Evolutionary conservation across 1,284 basidiomycete species (phyloP).

Genomic region (Sphaerobolus stellatus): DNA sequence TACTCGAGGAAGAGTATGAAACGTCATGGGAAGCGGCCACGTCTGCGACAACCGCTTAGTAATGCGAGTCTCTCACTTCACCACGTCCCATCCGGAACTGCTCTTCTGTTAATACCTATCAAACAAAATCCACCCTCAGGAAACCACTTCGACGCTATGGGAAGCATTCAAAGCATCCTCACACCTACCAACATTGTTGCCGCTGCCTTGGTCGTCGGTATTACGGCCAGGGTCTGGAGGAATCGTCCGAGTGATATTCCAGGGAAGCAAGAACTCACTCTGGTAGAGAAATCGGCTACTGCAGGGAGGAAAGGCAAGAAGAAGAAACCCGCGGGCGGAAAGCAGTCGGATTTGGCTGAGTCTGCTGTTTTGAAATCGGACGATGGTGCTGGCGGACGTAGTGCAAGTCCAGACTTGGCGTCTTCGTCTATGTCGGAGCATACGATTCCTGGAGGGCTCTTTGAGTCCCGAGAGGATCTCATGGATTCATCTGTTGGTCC

Average conservation of each 20-base stretch:
- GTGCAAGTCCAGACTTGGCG: too few species aligned
- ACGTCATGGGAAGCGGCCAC: not conserved
- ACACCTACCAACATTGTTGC: conserved; percentile 42
- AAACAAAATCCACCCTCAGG: too few species aligned
- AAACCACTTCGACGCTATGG: conserved; percentile 41
- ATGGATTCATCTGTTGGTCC: conserved; percentile 1
- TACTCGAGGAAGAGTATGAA: too few species aligned
- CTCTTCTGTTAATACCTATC: too few species aligned
- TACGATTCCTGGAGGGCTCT: conserved; percentile 23
- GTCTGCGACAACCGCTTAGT: too few species aligned
- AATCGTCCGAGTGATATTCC: conserved; percentile 32
- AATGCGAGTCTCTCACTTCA: too few species aligned
- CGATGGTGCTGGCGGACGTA: too few species aligned
- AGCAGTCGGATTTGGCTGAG: conserved; percentile 16
- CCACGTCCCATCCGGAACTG: too few species aligned
- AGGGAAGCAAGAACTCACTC: conserved; percentile 6
- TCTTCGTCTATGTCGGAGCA: conserved; percentile 40
- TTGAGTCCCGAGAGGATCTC: conserved; percentile 1
- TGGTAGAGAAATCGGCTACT: conserved; percentile 13
- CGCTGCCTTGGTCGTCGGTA: conserved; percentile 42
- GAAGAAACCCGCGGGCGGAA: conserved; percentile 35
- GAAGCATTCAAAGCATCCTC: conserved; percentile 47
- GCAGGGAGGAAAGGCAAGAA: conserved; percentile 39
- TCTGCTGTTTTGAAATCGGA: conserved; percentile 16
- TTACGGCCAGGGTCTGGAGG: conserved; percentile 33